Base-by-base conservation (phyloP, 108 stramenopile genomes). In the Asterionellopsis glacialis region DNA sequence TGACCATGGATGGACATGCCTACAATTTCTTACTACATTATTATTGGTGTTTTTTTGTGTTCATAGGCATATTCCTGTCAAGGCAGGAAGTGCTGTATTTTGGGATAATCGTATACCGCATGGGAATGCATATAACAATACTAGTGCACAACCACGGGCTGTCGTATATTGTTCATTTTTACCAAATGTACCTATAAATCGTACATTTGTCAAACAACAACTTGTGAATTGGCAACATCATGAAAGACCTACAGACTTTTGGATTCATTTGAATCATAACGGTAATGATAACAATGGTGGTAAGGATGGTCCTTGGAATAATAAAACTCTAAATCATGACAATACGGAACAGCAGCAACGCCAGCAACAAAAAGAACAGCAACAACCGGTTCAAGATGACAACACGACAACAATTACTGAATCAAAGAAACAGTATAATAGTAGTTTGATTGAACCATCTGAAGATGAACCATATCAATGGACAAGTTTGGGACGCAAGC, bases 71-170 rank as follows among this genome's bases (percentile, higher is more conserved):
- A 71, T 97, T 44, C 80, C 91, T 11, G 84, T 88, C n/a, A 45
- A 43, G 1, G 93, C 94, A 13, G 96, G 96, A 6, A 83, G 77
- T 51, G 86, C 74, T 10, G 86, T 95, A 0, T 84, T 91, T 72
- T 97, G 90, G 89, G 95, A 96, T 57, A 88, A 87, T 77, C 81
- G 96, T 0, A 72, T 97, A 12, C 91, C 94, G 14, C 96, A 97
- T 71, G 90, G 79, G 11, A 97, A 95, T 74, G 73, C 91, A 0
- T 82, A 85, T 58, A 80, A 72, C 51, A 82, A 97, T 67, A 66
- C 69, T 51, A 70, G 76, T 16, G n/a, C 43, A 9, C 56, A 55
- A 23, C 64, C 93, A 24, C 80, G 96, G 25, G 75, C 74, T 12
- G 96, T 96, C 1, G 79, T 93, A 0, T 96, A 96, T 62, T 81